Evolutionary conservation across 2,329 filamentous ascomycete species (phyloP).

Genomic region (Fusarium chuoi): DNA sequence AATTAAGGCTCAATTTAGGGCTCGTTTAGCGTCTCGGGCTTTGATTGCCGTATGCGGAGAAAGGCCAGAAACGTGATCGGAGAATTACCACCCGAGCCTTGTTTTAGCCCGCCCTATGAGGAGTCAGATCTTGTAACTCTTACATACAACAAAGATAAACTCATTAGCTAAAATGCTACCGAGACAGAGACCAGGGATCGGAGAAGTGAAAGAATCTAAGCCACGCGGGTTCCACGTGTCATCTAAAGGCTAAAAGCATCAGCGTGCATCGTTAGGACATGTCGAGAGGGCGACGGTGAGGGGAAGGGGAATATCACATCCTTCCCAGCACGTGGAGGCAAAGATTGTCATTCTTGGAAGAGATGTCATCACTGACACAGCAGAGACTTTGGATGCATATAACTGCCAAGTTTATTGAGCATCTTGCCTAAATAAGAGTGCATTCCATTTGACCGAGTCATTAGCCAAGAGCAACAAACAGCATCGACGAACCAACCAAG

Average conservation of each 20-base stretch:
- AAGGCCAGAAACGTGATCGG: not conserved
- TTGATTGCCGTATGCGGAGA: constrained; percentile 14
- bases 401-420: not conserved
- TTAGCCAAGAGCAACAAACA: not conserved
- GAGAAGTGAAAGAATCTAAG: not conserved
- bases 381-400: not conserved
- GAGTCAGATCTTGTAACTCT: not conserved
- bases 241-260: not conserved
- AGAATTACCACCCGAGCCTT: not conserved
- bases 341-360: not conserved
- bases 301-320: not conserved
- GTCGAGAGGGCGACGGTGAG: not conserved
- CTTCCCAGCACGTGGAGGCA: constrained; percentile 11
- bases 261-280: not conserved
- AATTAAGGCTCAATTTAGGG: not conserved
- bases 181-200: not conserved
- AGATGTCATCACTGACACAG: constrained; percentile 10
- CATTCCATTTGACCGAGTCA: constrained; percentile 23
- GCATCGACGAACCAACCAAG: constrained; percentile 7
- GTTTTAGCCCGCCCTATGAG: not conserved
- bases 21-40: not conserved
- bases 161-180: not conserved
- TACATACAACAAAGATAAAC: not conserved
- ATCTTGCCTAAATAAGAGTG: constrained; percentile 6
- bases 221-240: constrained; percentile 21